Conservation (phyloP, 225 moss, liverwort and hornwort species). For the Anthoceros angustus region DNA sequence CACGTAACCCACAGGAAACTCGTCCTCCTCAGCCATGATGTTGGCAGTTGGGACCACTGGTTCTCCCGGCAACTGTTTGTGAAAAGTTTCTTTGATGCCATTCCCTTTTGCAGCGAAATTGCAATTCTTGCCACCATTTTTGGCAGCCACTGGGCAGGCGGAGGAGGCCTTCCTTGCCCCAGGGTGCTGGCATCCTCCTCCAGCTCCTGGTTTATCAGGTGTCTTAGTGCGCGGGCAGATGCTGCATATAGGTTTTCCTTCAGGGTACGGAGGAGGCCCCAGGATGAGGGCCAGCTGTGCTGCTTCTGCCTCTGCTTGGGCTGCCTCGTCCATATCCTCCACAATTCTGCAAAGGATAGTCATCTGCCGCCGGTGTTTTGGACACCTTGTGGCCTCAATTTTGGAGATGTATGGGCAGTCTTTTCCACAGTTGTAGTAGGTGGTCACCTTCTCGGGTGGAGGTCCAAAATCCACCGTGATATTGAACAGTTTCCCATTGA, state of each 20-base stretch:
- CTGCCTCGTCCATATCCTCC: background rate
- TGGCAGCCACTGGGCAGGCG: background rate
- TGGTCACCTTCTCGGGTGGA: conserved; percentile 15
- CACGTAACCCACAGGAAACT: background rate
- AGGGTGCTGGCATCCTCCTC: background rate
- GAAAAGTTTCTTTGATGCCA: background rate
- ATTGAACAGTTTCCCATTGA: conserved; percentile 9
- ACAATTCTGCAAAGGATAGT: conserved; percentile 6
- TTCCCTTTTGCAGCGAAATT: background rate
- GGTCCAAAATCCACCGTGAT: conserved; percentile 20
- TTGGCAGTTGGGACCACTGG: background rate
- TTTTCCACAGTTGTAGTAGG: conserved; percentile 8
- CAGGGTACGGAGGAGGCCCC: conserved; percentile 2
- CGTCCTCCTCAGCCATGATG: background rate
- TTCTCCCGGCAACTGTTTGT: background rate
- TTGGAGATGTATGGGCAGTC: conserved; percentile 3
- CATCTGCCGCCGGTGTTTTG: conserved; percentile 10
- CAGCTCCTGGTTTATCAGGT: conserved; percentile 1
- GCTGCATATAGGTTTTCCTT: background rate
- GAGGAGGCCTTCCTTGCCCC: background rate
- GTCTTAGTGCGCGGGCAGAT: background rate
- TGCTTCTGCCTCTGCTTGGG: background rate
- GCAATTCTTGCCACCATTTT: conserved; percentile 2
- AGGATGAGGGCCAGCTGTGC: background rate
- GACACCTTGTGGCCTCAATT: conserved; percentile 4